phyloP scores from a whole-genome alignment of 2,329 filamentous ascomycete species.

The Stachybotrys echinatus region DNA sequence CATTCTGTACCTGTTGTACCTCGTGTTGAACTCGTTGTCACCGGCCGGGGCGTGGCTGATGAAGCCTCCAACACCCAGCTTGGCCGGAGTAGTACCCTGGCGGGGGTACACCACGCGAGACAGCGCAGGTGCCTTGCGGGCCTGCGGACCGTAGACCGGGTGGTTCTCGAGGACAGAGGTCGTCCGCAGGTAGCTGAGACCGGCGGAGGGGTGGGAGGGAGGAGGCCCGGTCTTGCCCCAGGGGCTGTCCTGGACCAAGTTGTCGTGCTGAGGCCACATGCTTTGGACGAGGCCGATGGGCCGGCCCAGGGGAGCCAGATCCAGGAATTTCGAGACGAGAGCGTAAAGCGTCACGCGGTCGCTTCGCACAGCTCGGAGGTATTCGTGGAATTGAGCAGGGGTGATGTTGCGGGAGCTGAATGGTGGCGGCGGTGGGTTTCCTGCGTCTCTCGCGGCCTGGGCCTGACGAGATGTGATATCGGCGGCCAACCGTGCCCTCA shows the following conservation, averaged over 20 bases:
- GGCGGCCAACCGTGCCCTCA: constrained; percentile 43
- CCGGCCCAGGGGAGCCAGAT: constrained; percentile 49
- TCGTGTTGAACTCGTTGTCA: constrained; percentile 36
- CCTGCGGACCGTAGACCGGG: constrained; percentile 55
- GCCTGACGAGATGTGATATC: constrained; percentile 35
- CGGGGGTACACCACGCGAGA: constrained; percentile 46
- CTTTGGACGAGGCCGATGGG: constrained; percentile 20
- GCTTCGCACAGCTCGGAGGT: constrained; percentile 46
- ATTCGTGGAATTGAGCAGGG: constrained; percentile 45
- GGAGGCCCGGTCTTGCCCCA: constrained; percentile 53
- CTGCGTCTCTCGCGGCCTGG: constrained; percentile 32
- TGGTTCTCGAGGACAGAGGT: constrained; percentile 52
- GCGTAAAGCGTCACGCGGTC: constrained; percentile 46
- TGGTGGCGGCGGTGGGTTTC: constrained; percentile 19
- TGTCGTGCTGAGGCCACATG: constrained; percentile 16
- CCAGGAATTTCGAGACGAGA: constrained; percentile 55
- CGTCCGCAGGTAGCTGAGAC: constrained; percentile 57
- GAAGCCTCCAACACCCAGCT: constrained; percentile 52
- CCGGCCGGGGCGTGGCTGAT: constrained; percentile 36
- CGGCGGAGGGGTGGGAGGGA: constrained; percentile 55
- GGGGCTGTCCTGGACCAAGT: constrained; percentile 27
- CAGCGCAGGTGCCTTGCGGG: constrained; percentile 39
- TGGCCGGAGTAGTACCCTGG: constrained; percentile 24
- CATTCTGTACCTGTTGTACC: constrained; percentile 11
- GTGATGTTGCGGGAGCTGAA: constrained; percentile 34